Evolutionary conservation across 768 basidiomycete genomes (phyloP), one percentile per base, ranked within the genome.

Genomic region (Cyathus striatus): DNA sequence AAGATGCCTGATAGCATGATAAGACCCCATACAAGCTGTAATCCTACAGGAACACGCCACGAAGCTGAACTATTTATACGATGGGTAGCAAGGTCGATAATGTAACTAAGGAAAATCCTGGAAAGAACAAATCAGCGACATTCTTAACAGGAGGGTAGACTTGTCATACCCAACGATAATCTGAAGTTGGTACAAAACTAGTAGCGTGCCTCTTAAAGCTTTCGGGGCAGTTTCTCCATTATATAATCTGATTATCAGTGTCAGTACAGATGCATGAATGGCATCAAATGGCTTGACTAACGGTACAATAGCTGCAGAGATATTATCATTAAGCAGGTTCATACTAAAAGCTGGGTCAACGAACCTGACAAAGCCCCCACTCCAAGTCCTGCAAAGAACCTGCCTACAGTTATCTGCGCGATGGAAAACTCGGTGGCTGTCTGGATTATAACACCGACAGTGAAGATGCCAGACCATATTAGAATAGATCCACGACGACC

Each of bases 151-250:
- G 27, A 14, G 12, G n/a, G 4, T 7, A 26, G 38, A 24, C 35
- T 6, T 24, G 1, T 53, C 70, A 27, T 52, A 82, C 84, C 83
- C 83, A 10, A 73, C 64, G 52, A 86, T 85, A 48, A 89, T 86
- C 57, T 86, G 84, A 10, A 88, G 65, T 55, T 89, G 86, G 53
- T 89, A 89, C 14, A 90, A 63, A 2, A 85, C 84, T 22, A 90
- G 64, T 7, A 78, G 59, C 16, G 82, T 76, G 6, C 86, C 88
- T 55, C 87, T 76, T 44, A 89, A 70, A 1, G 77, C 72, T 54
- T 86, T 86, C 0, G 87, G 87, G 0, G 86, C 77, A 0, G 85
- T 83, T 61, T 89, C 86, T 27, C 86, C 86, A 49, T 84, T 86
- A 58, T 88, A 89, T 5, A 89, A 51, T n/a, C 70, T 64, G 24